Conservation (phyloP, 768 basidiomycete genomes). For the Trametes villosa region DNA sequence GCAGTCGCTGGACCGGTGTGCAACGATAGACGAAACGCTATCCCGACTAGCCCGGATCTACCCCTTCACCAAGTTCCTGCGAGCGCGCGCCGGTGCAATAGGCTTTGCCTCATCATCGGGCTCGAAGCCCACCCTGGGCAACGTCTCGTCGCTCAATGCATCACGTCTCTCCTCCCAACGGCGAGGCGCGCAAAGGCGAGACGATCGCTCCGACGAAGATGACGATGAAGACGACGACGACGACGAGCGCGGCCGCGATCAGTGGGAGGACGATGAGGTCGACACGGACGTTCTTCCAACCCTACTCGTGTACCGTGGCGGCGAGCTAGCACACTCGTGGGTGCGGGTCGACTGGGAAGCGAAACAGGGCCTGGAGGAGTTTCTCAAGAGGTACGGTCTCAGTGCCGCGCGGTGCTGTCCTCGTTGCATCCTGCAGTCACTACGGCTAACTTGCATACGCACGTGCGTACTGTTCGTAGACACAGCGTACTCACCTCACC, state of each 20-base stretch:
- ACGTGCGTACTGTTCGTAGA: slow-evolving; percentile 29
- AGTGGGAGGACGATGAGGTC: slow-evolving; percentile 62
- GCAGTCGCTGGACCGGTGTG: slow-evolving; percentile 83
- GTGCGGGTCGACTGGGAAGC: slow-evolving; percentile 89
- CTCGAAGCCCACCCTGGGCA: slow-evolving; percentile 11
- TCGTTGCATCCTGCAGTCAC: background rate
- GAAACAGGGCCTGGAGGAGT: slow-evolving; percentile 65
- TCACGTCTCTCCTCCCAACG: slow-evolving; percentile 23
- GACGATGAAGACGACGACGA: slow-evolving; percentile 52
- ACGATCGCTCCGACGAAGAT: slow-evolving; percentile 34
- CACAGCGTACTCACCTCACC: slow-evolving; percentile 46
- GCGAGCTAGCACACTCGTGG: slow-evolving; percentile 88
- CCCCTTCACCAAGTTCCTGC: slow-evolving; percentile 79
- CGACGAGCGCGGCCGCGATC: slow-evolving; percentile 39
- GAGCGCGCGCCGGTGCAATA: slow-evolving; percentile 73
- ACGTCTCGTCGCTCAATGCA: slow-evolving; percentile 22
- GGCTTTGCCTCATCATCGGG: slow-evolving; percentile 61
- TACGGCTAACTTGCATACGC: background rate
- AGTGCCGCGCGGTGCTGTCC: background rate
- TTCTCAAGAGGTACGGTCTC: slow-evolving; percentile 60
- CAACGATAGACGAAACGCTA: slow-evolving; percentile 67
- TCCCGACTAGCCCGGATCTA: slow-evolving; percentile 69
- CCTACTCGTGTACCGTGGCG: slow-evolving; percentile 75
- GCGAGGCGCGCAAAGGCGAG: slow-evolving; percentile 22
- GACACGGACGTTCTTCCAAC: slow-evolving; percentile 84